Conservation (phyloP, 2,329 filamentous ascomycete genomes). For the Arthrinium puccinioides region DNA sequence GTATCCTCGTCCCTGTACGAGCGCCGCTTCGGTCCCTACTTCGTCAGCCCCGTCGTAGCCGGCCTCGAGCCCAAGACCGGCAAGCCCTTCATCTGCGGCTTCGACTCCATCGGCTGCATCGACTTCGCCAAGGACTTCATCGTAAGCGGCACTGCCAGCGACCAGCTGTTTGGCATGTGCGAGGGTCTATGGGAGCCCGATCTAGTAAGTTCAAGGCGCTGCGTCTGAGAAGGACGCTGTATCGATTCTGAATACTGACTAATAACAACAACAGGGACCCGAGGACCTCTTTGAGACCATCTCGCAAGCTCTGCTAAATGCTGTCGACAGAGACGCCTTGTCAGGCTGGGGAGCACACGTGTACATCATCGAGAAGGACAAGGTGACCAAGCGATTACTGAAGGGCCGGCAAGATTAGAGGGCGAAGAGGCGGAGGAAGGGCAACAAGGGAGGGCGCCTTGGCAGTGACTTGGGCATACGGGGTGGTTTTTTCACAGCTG, state of each 20-base stretch:
- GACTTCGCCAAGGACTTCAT: slow-evolving; percentile 99
- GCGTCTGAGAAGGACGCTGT: background rate
- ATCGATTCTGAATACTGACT: background rate
- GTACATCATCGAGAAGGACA: slow-evolving; percentile 99
- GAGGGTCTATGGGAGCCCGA: slow-evolving; percentile 97
- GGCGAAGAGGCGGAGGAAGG: background rate
- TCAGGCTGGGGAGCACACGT: slow-evolving; percentile 98
- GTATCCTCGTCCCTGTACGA: slow-evolving; percentile 90
- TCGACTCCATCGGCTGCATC: slow-evolving; percentile 98
- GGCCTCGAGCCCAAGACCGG: slow-evolving; percentile 91
- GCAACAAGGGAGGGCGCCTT: too few relatives aligned
- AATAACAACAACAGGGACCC: slow-evolving; percentile 57
- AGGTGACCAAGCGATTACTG: slow-evolving; percentile 97
- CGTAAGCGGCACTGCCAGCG: slow-evolving; percentile 89
- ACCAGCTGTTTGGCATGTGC: slow-evolving; percentile 98
- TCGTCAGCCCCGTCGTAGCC: slow-evolving; percentile 89
- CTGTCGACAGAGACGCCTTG: slow-evolving; percentile 91
- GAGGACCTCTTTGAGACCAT: slow-evolving; percentile 98
- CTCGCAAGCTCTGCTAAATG: slow-evolving; percentile 90
- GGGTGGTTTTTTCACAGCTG: too few relatives aligned
- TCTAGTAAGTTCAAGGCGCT: slow-evolving; percentile 55
- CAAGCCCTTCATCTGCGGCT: slow-evolving; percentile 96
- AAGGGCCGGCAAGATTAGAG: slow-evolving; percentile 91
- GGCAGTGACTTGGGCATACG: too few relatives aligned
- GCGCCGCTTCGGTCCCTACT: slow-evolving; percentile 92